phyloP scores from a whole-genome alignment of 2,329 filamentous ascomycete genomes.

The Pseudocercospora vitis region DNA sequence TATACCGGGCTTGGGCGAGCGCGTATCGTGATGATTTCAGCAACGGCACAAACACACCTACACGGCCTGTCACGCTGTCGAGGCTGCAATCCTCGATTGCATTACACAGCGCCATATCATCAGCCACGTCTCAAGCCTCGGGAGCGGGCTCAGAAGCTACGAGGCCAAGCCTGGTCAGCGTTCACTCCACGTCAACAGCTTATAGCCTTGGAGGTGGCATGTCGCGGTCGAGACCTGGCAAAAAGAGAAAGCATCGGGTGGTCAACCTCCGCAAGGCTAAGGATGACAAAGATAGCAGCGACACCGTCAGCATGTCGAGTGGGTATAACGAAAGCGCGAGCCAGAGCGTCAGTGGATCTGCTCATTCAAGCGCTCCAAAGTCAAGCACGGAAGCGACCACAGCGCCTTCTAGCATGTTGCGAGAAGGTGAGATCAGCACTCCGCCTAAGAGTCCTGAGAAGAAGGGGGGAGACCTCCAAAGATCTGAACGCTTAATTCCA shows the following conservation, averaged over 20 bases:
- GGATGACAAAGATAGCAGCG: slow-evolving; percentile 51
- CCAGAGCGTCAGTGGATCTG: slow-evolving; percentile 22
- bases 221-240: slow-evolving; percentile 60
- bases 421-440: slow-evolving; percentile 44
- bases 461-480: slow-evolving; percentile 37
- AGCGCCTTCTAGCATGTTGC: slow-evolving; percentile 22
- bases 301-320: slow-evolving; percentile 42
- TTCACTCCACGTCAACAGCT: slow-evolving; percentile 54
- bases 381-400: slow-evolving; percentile 57
- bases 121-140: slow-evolving; percentile 59
- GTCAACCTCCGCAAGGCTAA: slow-evolving; percentile 72
- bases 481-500: too few species aligned
- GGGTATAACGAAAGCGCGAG: slow-evolving; percentile 42
- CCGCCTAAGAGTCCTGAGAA: slow-evolving; percentile 51
- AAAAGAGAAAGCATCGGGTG: slow-evolving; percentile 80
- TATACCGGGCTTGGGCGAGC: slow-evolving; percentile 90
- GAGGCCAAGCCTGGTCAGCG: slow-evolving; percentile 64
- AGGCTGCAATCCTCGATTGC: slow-evolving; percentile 51
- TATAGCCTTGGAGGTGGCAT: slow-evolving; percentile 60
- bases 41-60: slow-evolving; percentile 43
- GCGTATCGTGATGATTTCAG: slow-evolving; percentile 65
- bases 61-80: slow-evolving; percentile 47
- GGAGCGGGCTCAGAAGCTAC: slow-evolving; percentile 67
- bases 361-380: slow-evolving; percentile 51
- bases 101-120: slow-evolving; percentile 55